phyloP scores from a whole-genome alignment of 495 filamentous ascomycete genomes.

The Chaetomium tenue region DNA sequence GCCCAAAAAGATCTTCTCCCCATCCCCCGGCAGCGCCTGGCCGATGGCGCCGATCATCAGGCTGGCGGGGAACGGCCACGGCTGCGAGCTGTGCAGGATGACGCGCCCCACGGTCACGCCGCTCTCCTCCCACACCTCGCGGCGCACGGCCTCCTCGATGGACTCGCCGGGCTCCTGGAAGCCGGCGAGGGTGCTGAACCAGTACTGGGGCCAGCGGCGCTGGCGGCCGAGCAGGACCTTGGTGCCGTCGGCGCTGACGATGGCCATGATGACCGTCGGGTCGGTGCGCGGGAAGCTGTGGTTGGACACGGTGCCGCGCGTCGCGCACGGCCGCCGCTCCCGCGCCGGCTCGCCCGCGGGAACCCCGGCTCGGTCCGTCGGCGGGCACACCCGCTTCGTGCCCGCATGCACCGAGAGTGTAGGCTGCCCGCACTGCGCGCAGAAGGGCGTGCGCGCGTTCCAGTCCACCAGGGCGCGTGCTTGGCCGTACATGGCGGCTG shows the following conservation, averaged over 20 bases:
- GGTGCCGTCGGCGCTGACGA: constrained; percentile 70
- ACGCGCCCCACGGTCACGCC: constrained; percentile 84
- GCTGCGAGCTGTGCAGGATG: constrained; percentile 88
- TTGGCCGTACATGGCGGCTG: constrained; percentile 89
- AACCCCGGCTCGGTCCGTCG: constrained; percentile 60
- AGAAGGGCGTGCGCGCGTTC: constrained; percentile 92
- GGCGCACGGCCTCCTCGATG: constrained; percentile 89
- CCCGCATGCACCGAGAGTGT: constrained; percentile 87
- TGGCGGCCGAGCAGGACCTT: constrained; percentile 81
- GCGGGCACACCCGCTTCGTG: constrained; percentile 86
- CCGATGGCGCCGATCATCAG: constrained; percentile 94
- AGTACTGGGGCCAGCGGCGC: constrained; percentile 76
- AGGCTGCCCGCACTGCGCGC: constrained; percentile 77
- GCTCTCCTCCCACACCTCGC: constrained; percentile 95
- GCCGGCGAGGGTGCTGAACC: constrained; percentile 88
- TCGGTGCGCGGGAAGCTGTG: constrained; percentile 91
- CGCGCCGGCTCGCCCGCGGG: constrained; percentile 27
- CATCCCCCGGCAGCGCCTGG: constrained; percentile 71
- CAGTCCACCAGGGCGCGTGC: constrained; percentile 88
- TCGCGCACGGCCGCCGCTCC: constrained; percentile 68
- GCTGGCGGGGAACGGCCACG: constrained; percentile 65
- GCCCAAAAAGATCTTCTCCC: constrained; percentile 76
- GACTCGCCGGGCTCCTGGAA: constrained; percentile 95
- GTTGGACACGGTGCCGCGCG: constrained; percentile 73
- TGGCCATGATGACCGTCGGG: constrained; percentile 92